These are phyloP conservation scores for Geotrichum fermentans DNA, from an alignment of 1,139 yeast genomes.

Conservation along the genomic window DNA sequence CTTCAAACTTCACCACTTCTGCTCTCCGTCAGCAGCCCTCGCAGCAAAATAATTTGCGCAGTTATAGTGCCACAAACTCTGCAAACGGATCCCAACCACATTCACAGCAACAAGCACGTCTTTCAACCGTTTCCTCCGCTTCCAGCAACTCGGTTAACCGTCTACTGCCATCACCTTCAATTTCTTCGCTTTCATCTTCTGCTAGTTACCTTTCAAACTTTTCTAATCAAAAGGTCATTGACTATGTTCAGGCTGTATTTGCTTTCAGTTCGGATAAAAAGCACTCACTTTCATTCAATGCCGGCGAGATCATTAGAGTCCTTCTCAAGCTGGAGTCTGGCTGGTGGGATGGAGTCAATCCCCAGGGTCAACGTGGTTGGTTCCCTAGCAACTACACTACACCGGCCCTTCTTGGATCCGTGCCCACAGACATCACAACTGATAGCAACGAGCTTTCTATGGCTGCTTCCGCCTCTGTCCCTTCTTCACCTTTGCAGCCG, in stretches of 20 bases:
- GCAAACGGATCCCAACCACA: neutral
- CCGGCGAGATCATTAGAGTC: slow-evolving; percentile 55
- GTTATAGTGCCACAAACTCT: too few relatives aligned
- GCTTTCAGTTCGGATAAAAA: slow-evolving; percentile 58
- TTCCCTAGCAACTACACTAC: slow-evolving; percentile 36
- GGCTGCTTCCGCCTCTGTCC: neutral
- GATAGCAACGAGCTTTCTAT: too few relatives aligned
- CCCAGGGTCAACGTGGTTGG: slow-evolving; percentile 35
- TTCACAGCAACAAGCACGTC: neutral
- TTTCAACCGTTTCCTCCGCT: neutral
- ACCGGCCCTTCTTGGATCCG: too few relatives aligned
- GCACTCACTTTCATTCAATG: slow-evolving; percentile 61
- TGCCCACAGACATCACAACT: too few relatives aligned
- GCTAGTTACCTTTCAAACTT: neutral
- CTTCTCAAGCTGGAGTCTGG: slow-evolving; percentile 46
- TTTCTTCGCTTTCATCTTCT: slow-evolving; percentile 7
- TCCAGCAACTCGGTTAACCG: neutral
- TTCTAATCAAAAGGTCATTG: slow-evolving; percentile 20
- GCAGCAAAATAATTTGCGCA: neutral
- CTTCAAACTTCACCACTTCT: slow-evolving; percentile 1
- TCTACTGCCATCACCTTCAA: neutral
- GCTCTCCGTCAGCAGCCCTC: neutral
- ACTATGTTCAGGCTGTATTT: slow-evolving; percentile 50
- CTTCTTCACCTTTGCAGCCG: too few relatives aligned
- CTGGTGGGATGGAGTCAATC: slow-evolving; percentile 39